Base-by-base conservation (phyloP, 139 green algal genomes). In the Astrephomene gubernaculifera region DNA sequence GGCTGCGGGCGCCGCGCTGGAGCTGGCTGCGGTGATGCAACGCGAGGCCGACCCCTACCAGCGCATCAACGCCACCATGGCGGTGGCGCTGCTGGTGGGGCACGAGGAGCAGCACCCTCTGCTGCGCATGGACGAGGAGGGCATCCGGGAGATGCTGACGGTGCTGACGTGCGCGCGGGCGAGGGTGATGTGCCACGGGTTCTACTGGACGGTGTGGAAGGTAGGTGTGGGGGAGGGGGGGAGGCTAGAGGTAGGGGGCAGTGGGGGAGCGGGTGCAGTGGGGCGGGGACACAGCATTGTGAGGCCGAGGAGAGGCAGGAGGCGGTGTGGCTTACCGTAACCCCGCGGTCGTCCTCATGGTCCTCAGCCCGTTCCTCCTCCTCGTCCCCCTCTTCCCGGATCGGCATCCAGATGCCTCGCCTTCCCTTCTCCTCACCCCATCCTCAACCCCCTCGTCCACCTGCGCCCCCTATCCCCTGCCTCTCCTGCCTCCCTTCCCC, bases 31-130 rank as follows among this genome's bases (percentile, higher is more conserved):
- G 1, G 61, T 87, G 31, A 87, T 87, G 82, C 61, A 87, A 44
- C 57, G 57, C 27, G 72, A 87, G 71, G 29, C 45, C 38, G 72
- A 88, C 64, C 75, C 76, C 4, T 83, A 72, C 44, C 41, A 44
- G 31, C 75, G 87, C 57, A 86, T 91, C 75, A 91, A 91, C 82
- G 69, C 74, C 60, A 86, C 87, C 44, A 78, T 88, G 70, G 71
- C 76, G 14, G 64, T 88, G 60, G 82, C 78, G 31, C 71, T 83
- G 74, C 54, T 91, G 49, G 76, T 91, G 57, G 87, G 87, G 27
- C 74, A 87, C 33, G 87, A 88, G 69, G 85, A 83, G 70, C 71
- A 83, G 67, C 35, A 84, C 65, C 38, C 53, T 27, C 57, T 82
- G 75, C 60, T 84, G 73, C 35, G 41, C 4, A 54, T 85, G 85